phyloP scores from a whole-genome alignment of 2,329 filamentous ascomycete genomes.

The Onygenales sp. region DNA sequence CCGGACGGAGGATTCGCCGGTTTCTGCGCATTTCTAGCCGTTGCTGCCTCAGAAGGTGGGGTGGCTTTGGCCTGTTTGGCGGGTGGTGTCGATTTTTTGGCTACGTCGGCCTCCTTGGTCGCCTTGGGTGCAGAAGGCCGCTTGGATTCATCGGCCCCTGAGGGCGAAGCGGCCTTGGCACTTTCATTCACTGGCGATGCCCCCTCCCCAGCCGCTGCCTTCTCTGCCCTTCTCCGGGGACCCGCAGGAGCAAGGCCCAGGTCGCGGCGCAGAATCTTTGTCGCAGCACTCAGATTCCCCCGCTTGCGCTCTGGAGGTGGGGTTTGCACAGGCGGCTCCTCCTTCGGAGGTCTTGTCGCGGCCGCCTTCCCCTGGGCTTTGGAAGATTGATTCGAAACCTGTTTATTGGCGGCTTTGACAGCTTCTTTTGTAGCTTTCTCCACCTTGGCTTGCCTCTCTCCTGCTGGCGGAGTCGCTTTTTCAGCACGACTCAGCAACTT shows the following conservation, averaged over 20 bases:
- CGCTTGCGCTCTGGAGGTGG: constrained; percentile 41
- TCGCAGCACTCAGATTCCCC: constrained; percentile 43
- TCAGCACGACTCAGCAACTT: constrained; percentile 32
- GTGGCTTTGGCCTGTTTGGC: constrained; percentile 4
- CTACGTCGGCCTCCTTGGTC: constrained; percentile 3
- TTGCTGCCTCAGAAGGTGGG: constrained; percentile 8
- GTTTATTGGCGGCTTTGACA: constrained; percentile 46
- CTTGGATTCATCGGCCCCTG: not conserved
- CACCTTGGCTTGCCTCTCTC: constrained; percentile 20
- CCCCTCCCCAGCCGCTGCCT: constrained; percentile 16
- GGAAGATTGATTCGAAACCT: constrained; percentile 24
- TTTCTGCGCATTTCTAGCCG: constrained; percentile 6
- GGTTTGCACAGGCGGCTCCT: not conserved
- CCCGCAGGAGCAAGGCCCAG: constrained; percentile 43
- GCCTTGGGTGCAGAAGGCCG: constrained; percentile 6
- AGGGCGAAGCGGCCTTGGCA: constrained; percentile 3
- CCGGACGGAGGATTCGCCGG: constrained; percentile 1
- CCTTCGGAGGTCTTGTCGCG: constrained; percentile 10
- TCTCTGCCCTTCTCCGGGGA: constrained; percentile 28
- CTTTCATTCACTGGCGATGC: constrained; percentile 12
- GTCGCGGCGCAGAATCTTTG: constrained; percentile 54
- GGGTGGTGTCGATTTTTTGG: constrained; percentile 5
- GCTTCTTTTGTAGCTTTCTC: constrained; percentile 56
- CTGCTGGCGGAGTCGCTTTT: constrained; percentile 19
- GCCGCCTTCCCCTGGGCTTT: constrained; percentile 20